Base-by-base conservation (phyloP, 352 stramenopile genomes). In the Globisporangium uncinulatum region DNA sequence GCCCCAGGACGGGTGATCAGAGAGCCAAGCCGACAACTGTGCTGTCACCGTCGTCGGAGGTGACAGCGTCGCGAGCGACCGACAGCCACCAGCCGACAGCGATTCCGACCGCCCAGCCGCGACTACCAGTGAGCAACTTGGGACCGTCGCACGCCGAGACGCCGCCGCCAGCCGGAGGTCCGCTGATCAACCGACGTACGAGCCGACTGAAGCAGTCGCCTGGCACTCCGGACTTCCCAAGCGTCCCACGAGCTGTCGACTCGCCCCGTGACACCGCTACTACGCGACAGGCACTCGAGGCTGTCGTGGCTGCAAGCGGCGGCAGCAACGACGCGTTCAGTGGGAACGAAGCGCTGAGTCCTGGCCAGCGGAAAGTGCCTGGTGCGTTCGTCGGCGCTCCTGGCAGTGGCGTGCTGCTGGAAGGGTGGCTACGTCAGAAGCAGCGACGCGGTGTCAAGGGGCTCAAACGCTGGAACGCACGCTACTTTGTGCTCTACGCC, bases 401-500 rank as follows among this genome's bases (percentile, higher is more conserved):
- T 32, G 80, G 75, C n/a, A 91, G 76, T 49, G 79, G 80, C 11
- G 80, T 93, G n/a, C 24, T 91, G 3, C 58, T 93, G 0, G 80
- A 93, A 71, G 83, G 83, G 20, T 93, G 83, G 83, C 64, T 93
- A 8, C 80, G 80, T 14, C 83, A 91, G 54, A 93, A 91, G 59
- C 83, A 93, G 56, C 78, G 83, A 1, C 80, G 83, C 8, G 80
- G 80, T 21, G 74, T 91, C 41, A 89, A 89, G 42, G 83, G 83
- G 10, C 74, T 91, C 53, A 93, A 91, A 66, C 89, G 89, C 65
- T 93, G 83, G 83, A 90, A 91, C 57, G 78, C 76, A 52, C 74
- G 80, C 39, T 91, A 91, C 53, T 93, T 91, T 55, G 83, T 93
- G 51, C 63, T 91, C 4, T 89, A 91, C 61, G 76, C 76, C 14